Evolutionary conservation across 768 basidiomycete species (phyloP).

Genomic region (Boletus huronensis): DNA sequence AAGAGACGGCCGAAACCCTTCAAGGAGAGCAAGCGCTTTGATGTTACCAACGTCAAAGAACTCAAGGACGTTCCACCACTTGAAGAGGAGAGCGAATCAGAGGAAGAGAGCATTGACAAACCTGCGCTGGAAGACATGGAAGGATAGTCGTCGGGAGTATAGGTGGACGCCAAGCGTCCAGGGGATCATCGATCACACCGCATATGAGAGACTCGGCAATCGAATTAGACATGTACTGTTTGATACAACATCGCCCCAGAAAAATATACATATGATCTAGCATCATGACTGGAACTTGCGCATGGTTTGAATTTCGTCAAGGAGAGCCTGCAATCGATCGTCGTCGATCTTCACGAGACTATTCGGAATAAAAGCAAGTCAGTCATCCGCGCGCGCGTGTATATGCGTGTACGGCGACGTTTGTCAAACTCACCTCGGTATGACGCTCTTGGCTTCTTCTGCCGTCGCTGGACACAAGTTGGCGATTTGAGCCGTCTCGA

Average conservation of each 20-base stretch:
- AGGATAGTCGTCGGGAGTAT: conserved; percentile 26
- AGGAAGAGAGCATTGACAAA: conserved; percentile 41
- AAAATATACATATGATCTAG: neutral
- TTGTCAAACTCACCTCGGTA: conserved; percentile 65
- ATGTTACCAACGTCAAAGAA: conserved; percentile 45
- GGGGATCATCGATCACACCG: neutral
- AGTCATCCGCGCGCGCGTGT: too few relatives aligned
- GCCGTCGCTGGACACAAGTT: conserved; percentile 85
- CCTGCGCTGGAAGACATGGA: conserved; percentile 50
- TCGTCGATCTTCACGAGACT: conserved; percentile 89
- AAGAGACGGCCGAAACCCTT: conserved; percentile 58
- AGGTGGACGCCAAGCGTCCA: neutral
- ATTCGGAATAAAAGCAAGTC: neutral
- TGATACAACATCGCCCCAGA: neutral
- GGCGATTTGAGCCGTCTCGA: conserved; percentile 90
- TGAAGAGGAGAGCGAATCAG: conserved; percentile 43
- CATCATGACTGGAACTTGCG: conserved; percentile 79
- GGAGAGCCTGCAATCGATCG: conserved; percentile 73
- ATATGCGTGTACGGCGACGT: neutral
- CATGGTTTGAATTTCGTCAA: conserved; percentile 89
- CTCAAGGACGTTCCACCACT: conserved; percentile 26
- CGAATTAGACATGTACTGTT: neutral
- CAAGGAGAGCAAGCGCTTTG: conserved; percentile 65
- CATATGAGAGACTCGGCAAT: neutral
- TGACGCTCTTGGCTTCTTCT: conserved; percentile 88